Percentiles rank a stretch among this genome's conserved stretches.
These are phyloP conservation scores for Artemisia argyi DNA, from an alignment of 129 eudicot genomes.

Conservation along the genomic window DNA sequence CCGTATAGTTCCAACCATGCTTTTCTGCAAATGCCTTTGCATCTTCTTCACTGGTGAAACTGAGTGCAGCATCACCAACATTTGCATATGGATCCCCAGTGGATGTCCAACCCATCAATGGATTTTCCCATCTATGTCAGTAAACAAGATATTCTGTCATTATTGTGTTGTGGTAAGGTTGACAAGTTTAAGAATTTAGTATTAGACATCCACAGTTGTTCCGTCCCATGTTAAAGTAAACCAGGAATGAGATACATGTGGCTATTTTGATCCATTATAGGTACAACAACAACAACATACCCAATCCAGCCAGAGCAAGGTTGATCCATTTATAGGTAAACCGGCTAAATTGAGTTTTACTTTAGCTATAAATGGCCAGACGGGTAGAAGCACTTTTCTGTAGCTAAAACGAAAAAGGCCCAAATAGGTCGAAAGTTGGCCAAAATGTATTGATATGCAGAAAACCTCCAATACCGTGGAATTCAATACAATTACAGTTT, in stretches of 20 bases:
- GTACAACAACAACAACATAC: no score
- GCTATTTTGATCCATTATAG: background rate
- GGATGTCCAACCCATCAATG: constrained; percentile 98
- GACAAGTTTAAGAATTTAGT: background rate
- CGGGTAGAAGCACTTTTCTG: background rate
- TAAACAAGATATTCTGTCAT: background rate
- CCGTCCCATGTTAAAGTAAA: background rate
- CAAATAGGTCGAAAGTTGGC: background rate
- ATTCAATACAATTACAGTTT: background rate
- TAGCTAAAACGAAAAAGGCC: background rate
- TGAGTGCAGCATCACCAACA: constrained; percentile 85
- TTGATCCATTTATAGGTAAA: background rate
- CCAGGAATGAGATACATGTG: background rate
- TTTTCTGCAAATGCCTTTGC: constrained; percentile 81
- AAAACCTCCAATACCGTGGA: background rate
- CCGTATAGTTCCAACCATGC: constrained; percentile 96
- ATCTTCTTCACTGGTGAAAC: constrained; percentile 73
- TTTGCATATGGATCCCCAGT: constrained; percentile 96
- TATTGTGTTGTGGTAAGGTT: background rate
- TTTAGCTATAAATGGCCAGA: background rate
- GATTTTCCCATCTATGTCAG: constrained; percentile 88
- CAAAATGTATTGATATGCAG: background rate
- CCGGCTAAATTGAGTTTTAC: background rate
- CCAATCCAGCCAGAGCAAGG: no score
- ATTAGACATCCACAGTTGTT: background rate